phyloP scores from a whole-genome alignment of 169 alveolate genomes.

The Eimeria necatrix region DNA sequence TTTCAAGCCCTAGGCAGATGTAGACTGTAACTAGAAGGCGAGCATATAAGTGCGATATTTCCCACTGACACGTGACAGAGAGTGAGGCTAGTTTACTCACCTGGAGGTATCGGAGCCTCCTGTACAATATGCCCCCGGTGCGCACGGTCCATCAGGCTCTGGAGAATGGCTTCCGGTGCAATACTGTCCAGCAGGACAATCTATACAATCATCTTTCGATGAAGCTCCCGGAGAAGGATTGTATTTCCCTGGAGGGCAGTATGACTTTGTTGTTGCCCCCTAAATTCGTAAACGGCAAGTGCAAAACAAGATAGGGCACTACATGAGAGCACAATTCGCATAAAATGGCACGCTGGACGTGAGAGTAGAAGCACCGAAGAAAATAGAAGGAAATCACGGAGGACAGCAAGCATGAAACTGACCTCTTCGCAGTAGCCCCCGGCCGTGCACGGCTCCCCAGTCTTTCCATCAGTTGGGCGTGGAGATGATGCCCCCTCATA shows the following conservation, averaged over 20 bases:
- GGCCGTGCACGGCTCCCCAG: conserved; percentile 57
- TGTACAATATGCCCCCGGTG: conserved; percentile 68
- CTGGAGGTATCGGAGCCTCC: conserved; percentile 35
- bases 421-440: conserved; percentile 77
- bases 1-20: not conserved
- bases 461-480: conserved; percentile 36
- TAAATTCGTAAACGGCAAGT: not conserved
- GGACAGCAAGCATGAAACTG: not conserved
- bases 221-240: conserved; percentile 36
- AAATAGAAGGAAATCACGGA: not conserved
- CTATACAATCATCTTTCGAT: not conserved
- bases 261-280: conserved; percentile 78
- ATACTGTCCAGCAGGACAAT: conserved; percentile 39
- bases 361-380: too few relatives aligned
- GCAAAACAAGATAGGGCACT: too few relatives aligned
- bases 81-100: not conserved
- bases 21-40: not conserved
- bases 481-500: conserved; percentile 57
- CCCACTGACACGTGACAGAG: too few relatives aligned
- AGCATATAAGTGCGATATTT: too few relatives aligned
- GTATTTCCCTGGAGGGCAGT: conserved; percentile 58
- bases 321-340: too few relatives aligned
- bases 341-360: not conserved
- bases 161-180: conserved; percentile 73
- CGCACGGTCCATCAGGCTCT: conserved; percentile 72